Evolutionary conservation across 495 filamentous ascomycete species (phyloP).

Genomic region (Articulospora tetracladia): DNA sequence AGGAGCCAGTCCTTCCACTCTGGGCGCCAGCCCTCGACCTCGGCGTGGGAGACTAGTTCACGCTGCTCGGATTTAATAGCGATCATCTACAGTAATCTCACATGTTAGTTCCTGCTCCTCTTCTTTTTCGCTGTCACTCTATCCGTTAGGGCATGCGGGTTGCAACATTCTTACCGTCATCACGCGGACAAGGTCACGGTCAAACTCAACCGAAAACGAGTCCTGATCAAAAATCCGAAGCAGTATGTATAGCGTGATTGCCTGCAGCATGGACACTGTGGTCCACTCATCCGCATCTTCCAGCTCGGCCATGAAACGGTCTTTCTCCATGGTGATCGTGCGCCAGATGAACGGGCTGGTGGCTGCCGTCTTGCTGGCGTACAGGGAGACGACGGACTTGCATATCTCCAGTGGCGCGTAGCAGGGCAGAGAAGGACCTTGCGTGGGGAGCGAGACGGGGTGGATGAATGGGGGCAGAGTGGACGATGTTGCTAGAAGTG

Average conservation of each 20-base stretch:
- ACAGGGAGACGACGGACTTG: constrained; percentile 19
- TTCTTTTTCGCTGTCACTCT: background rate
- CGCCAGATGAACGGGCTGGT: constrained; percentile 22
- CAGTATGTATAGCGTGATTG: constrained; percentile 19
- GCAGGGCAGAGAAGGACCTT: constrained; percentile 7
- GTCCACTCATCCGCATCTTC: constrained; percentile 13
- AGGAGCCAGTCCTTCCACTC: constrained; percentile 20
- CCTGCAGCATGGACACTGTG: constrained; percentile 17
- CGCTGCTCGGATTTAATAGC: constrained; percentile 11
- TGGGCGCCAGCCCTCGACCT: constrained; percentile 17
- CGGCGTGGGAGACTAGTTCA: constrained; percentile 7
- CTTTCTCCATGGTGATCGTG: constrained; percentile 19
- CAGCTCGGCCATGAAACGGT: constrained; percentile 17
- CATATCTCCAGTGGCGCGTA: constrained; percentile 14
- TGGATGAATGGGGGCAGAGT: constrained; percentile 20
- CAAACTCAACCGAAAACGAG: constrained; percentile 17
- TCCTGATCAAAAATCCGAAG: constrained; percentile 20
- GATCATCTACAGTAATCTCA: too few species aligned
- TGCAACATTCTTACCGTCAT: constrained; percentile 16
- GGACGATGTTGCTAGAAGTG: too few species aligned
- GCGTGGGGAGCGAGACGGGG: constrained; percentile 9
- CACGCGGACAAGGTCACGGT: constrained; percentile 12
- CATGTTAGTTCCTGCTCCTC: constrained; percentile 9
- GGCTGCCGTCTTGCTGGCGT: constrained; percentile 10
- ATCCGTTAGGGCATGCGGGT: background rate